These are phyloP conservation scores for Fusarium armeniacum DNA, from an alignment of 2,329 filamentous ascomycete species.

Conservation along the genomic window DNA sequence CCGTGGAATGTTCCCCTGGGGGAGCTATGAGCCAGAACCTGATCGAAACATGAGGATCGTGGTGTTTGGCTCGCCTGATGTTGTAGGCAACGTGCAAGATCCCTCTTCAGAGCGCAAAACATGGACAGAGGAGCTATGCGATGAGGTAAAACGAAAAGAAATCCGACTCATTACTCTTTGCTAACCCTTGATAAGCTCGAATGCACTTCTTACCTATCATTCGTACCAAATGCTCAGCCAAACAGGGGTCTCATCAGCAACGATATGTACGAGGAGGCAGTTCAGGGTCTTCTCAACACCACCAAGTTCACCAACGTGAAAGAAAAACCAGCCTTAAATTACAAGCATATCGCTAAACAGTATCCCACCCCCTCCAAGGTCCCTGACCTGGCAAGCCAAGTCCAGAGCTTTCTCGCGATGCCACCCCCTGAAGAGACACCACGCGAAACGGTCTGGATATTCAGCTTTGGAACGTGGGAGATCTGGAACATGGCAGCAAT, in stretches of 20 bases:
- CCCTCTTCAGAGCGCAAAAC: slow-evolving; percentile 46
- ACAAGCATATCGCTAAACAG: slow-evolving; percentile 58
- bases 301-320: slow-evolving; percentile 52
- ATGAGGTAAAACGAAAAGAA: slow-evolving; percentile 55
- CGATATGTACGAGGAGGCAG: slow-evolving; percentile 62
- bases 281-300: slow-evolving; percentile 56
- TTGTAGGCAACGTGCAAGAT: slow-evolving; percentile 59
- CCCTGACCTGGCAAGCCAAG: slow-evolving; percentile 61
- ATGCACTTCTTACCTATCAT: slow-evolving; percentile 62
- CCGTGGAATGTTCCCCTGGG: slow-evolving; percentile 44
- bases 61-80: slow-evolving; percentile 64
- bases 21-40: slow-evolving; percentile 30
- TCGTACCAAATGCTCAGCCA: slow-evolving; percentile 60
- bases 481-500: slow-evolving; percentile 66
- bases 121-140: slow-evolving; percentile 66
- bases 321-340: slow-evolving; percentile 58
- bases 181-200: slow-evolving; percentile 56
- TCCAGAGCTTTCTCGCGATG: slow-evolving; percentile 61
- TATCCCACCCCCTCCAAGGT: slow-evolving; percentile 59
- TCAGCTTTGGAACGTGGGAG: slow-evolving; percentile 69
- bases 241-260: slow-evolving; percentile 68
- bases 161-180: neutral
- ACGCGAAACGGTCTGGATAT: slow-evolving; percentile 66
- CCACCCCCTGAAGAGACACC: slow-evolving; percentile 53
- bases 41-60: slow-evolving; percentile 62